phyloP scores from a whole-genome alignment of 768 basidiomycete species.

The Leccinum boreale region DNA sequence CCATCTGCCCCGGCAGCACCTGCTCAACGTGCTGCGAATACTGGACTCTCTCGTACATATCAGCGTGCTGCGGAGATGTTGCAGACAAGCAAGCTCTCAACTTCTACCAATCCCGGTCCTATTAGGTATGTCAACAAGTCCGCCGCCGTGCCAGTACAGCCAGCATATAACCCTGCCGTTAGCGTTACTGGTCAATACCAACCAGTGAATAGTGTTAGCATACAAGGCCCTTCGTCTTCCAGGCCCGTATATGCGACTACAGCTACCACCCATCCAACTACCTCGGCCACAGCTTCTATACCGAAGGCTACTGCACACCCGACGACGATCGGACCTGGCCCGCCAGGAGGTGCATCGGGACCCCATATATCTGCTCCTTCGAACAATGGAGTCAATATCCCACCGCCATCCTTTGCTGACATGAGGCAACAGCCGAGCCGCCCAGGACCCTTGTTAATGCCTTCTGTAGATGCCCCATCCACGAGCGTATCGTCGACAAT shows the following conservation, averaged over 20 bases:
- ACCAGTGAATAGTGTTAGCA: constrained; percentile 1
- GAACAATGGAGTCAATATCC: constrained; percentile 4
- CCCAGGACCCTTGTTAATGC: constrained; percentile 7
- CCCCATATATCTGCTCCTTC: constrained; percentile 5
- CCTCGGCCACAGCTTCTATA: constrained; percentile 2
- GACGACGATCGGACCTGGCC: constrained; percentile 4
- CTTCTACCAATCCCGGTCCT: neutral
- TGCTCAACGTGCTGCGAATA: constrained; percentile 18
- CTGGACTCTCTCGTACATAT: constrained; percentile 19
- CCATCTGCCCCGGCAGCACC: constrained; percentile 5
- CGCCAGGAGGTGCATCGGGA: constrained; percentile 6
- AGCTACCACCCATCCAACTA: neutral
- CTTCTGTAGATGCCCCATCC: constrained; percentile 16
- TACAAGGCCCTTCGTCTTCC: constrained; percentile 8
- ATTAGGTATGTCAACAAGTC: constrained; percentile 9
- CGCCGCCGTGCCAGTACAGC: constrained; percentile 1
- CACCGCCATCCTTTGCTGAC: constrained; percentile 14
- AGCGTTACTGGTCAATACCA: constrained; percentile 9
- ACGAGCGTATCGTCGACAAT: constrained; percentile 9
- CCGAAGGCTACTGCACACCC: constrained; percentile 7
- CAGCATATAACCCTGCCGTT: neutral
- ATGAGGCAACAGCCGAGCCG: constrained; percentile 21
- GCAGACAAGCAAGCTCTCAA: constrained; percentile 18
- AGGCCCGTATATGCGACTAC: constrained; percentile 7
- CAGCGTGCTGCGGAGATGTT: constrained; percentile 25